These are phyloP conservation scores for Chalciporus sp. DNA, from an alignment of 1,284 basidiomycete species.

Conservation along the genomic window DNA sequence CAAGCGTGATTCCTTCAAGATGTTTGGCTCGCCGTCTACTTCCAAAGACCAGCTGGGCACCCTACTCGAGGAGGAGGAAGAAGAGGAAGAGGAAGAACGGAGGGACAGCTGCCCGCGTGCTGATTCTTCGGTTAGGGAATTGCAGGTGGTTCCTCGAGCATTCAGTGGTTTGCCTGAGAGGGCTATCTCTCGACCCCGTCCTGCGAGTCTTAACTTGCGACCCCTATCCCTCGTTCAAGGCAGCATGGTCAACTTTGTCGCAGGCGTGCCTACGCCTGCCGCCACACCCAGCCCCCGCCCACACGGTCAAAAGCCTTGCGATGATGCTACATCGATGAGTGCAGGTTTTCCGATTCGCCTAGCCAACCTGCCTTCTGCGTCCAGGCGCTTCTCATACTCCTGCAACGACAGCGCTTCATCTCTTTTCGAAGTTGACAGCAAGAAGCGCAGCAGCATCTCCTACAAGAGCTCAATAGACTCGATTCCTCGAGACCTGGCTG, in stretches of 20 bases:
- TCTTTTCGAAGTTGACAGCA: constrained; percentile 14
- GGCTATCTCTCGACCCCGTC: constrained; percentile 52
- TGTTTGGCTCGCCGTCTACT: constrained; percentile 56
- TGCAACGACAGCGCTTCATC: constrained; percentile 10
- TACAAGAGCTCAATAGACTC: constrained; percentile 59
- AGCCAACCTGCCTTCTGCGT: constrained; percentile 8
- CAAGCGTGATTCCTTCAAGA: constrained; percentile 81
- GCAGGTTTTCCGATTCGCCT: constrained; percentile 21
- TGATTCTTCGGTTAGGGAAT: constrained; percentile 6
- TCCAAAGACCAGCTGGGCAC: constrained; percentile 77
- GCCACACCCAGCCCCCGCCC: constrained; percentile 47
- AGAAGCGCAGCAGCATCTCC: constrained; percentile 65
- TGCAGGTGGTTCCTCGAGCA: constrained; percentile 9
- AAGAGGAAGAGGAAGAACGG: constrained; percentile 75
- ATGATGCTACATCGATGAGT: constrained; percentile 46
- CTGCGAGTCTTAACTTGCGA: constrained; percentile 63
- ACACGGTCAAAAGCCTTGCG: constrained; percentile 46
- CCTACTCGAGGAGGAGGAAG: constrained; percentile 79
- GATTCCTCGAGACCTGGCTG: constrained; percentile 41
- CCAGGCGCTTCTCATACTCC: constrained; percentile 22
- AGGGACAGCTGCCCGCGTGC: constrained; percentile 44
- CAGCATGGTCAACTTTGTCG: constrained; percentile 37
- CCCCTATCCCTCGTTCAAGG: constrained; percentile 70
- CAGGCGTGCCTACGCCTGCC: constrained; percentile 56
- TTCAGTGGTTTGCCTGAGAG: constrained; percentile 30